phyloP scores from a whole-genome alignment of 306 rosid species.

The Vigna radiata region DNA sequence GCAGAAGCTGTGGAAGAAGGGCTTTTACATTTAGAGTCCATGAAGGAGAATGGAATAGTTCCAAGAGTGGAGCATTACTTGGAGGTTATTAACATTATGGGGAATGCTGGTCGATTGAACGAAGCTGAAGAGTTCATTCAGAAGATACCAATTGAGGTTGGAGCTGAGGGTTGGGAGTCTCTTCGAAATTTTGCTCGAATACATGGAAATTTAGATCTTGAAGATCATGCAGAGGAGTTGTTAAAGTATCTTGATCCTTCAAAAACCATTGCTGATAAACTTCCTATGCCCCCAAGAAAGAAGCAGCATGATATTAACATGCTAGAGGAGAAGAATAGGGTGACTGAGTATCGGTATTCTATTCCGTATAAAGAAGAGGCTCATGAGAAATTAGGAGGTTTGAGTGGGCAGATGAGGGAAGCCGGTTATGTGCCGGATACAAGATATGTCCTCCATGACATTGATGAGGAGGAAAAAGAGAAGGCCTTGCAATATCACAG shows the following conservation, averaged over 20 bases:
- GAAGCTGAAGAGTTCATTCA: constrained; percentile 78
- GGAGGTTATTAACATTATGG: constrained; percentile 62
- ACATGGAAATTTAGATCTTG: constrained; percentile 88
- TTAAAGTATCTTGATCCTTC: constrained; percentile 60
- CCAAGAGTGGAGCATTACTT: constrained; percentile 66
- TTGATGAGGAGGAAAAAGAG: constrained; percentile 89
- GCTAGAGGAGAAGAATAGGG: constrained; percentile 77
- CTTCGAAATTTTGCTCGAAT: constrained; percentile 58
- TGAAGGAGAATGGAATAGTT: constrained; percentile 62
- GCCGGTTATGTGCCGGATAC: constrained; percentile 97
- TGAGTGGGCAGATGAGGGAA: constrained; percentile 85
- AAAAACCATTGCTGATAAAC: constrained; percentile 45
- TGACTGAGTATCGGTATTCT: constrained; percentile 58
- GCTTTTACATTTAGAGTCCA: constrained; percentile 50
- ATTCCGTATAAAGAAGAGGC: constrained; percentile 60
- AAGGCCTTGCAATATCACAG: constrained; percentile 93
- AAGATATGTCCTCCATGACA: constrained; percentile 90
- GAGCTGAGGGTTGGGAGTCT: constrained; percentile 56
- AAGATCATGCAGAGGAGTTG: constrained; percentile 65
- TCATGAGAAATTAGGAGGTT: constrained; percentile 62
- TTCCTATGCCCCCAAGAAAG: constrained; percentile 61
- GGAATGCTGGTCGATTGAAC: constrained; percentile 70
- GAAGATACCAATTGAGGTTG: constrained; percentile 63
- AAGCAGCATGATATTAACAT: constrained; percentile 68
- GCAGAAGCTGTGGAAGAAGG: constrained; percentile 76